phyloP scores from a whole-genome alignment of 345 rosid species.

The Aurinia saxatilis region DNA sequence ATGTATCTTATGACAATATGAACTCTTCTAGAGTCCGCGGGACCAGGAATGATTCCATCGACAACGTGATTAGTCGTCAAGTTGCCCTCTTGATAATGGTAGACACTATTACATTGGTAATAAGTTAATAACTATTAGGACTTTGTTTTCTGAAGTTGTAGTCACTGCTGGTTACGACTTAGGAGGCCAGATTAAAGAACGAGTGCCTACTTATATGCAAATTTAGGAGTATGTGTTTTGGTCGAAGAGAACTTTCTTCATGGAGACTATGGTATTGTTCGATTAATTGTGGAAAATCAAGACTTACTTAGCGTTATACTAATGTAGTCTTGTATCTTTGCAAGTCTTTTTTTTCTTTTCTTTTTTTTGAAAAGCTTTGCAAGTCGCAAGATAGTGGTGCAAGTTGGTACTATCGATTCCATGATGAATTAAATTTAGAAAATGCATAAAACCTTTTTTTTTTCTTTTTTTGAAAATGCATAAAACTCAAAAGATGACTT shows the following conservation, averaged over 20 bases:
- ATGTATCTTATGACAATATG: not conserved
- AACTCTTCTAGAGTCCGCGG: not conserved
- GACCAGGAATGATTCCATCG: constrained; percentile 11
- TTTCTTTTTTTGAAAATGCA: too few species aligned
- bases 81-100: constrained; percentile 24
- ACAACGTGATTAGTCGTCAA: constrained; percentile 6
- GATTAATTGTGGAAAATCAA: too few species aligned
- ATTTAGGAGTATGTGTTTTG: not conserved
- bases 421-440: not conserved
- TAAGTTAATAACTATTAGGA: not conserved
- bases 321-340: too few species aligned
- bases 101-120: too few species aligned
- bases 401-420: too few species aligned
- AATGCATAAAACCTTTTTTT: not conserved
- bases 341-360: too few species aligned
- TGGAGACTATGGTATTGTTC: not conserved
- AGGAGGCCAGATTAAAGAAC: not conserved
- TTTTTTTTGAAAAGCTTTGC: too few species aligned
- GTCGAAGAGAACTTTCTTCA: not conserved
- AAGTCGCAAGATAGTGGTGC: too few species aligned
- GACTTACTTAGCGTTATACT: too few species aligned
- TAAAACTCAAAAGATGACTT: too few species aligned
- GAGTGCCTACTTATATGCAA: not conserved
- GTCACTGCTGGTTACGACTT: not conserved
- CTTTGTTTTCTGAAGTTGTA: not conserved